Evolutionary conservation across 2,329 filamentous ascomycete species (phyloP), one percentile per base, ranked within the genome.

Genomic region (Aspergillus pseudonomiae): DNA sequence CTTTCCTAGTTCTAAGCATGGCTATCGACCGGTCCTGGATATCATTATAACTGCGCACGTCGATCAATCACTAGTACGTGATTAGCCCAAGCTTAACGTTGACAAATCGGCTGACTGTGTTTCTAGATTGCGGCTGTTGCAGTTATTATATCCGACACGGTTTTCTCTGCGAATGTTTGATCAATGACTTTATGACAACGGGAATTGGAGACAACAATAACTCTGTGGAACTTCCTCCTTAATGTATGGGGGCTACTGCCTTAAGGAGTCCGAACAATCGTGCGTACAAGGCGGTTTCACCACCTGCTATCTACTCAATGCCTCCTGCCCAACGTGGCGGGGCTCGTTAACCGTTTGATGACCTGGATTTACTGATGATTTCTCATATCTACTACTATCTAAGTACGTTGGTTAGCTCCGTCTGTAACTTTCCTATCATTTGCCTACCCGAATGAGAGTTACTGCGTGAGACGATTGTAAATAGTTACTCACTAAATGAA

Each of bases 11-110:
- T 65, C 67, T 57, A 65, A 62, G 30, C 55, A 59, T 52, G 65
- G 65, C 6, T 69, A 68, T 63, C 65, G 71, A 19, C 70, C 71
- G n/a, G 70, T 67, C 11, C 43, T 73, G 63, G 71, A 73, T 63
- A 56, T 73, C 6, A 59, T 67, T 46, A 57, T 73, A 41, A 70
- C 65, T 24, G 61, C 68, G 10, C 68, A 70, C 4, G 70, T 73
- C n/a, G 71, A 73, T 62, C 63, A 70, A 36, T 63, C 70, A 6
- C 48, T 73, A 66, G 71, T 73, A 59, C 59, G 69, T 63, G 19
- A 28, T 26, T 21, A n/a, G 48, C 12, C 7, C 16, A 10, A n/a
- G 21, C 14, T 19, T 12, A n/a, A 28, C 28, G 19, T 34, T 21
- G 10, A 9, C 2, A 11, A 32, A 32, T 32, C 28, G 4, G 21